Percentiles rank a stretch among this genome's conserved stretches.
Conservation (phyloP, 352 stramenopile species). For the Phytophthora hybrid region DNA sequence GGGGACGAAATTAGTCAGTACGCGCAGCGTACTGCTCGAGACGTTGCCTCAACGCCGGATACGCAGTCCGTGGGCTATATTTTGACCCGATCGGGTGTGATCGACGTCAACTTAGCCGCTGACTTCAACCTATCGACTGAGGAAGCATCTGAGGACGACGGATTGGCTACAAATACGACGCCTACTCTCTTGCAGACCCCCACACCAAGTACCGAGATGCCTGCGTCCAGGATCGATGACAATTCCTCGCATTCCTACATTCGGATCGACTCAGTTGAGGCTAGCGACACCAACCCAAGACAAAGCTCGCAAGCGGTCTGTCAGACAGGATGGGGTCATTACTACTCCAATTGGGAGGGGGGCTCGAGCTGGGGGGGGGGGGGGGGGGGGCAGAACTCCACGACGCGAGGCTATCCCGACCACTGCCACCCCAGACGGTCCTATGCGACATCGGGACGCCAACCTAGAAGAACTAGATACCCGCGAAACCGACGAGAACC, state of each 20-base stretch:
- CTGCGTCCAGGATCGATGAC: no score
- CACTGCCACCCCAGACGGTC: not conserved
- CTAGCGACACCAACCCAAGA: not conserved
- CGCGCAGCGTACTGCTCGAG: not conserved
- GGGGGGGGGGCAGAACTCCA: not conserved
- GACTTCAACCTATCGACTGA: not conserved
- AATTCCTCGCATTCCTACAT: not conserved
- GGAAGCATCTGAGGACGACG: not conserved
- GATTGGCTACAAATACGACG: not conserved
- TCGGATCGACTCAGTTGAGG: not conserved
- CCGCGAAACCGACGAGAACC: not conserved
- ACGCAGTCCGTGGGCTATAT: not conserved
- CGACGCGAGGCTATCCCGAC: not conserved
- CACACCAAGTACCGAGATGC: not conserved
- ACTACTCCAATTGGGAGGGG: not conserved
- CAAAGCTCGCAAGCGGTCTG: no score
- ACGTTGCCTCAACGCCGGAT: not conserved
- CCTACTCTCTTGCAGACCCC: not conserved
- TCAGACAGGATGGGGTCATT: not conserved
- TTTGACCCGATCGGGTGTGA: not conserved
- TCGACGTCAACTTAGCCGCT: not conserved
- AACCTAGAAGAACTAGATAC: not conserved
- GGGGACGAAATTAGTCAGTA: not conserved
- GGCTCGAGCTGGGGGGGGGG: no score
- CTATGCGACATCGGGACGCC: not conserved